phyloP scores from a whole-genome alignment of 441 rosid genomes.

The Bruguiera hainesii region DNA sequence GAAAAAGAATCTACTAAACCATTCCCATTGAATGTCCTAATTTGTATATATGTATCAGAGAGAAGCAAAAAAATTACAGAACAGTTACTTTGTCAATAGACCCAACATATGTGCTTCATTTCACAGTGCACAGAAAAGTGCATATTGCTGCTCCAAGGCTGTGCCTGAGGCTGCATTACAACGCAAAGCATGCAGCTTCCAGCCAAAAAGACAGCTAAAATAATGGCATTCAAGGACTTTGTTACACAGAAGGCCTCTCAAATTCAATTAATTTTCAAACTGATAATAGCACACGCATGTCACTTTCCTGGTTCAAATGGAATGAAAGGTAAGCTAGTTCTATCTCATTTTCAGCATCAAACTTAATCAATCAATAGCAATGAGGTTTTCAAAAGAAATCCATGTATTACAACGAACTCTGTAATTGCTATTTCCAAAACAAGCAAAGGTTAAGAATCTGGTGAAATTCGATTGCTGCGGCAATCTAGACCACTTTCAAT shows the following conservation, averaged over 20 bases:
- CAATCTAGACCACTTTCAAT: too few species aligned
- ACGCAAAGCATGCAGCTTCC: background rate
- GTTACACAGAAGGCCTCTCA: background rate
- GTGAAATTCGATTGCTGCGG: too few species aligned
- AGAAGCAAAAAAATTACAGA: too few species aligned
- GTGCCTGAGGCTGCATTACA: background rate
- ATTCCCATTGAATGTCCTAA: too few species aligned
- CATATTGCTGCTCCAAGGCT: background rate
- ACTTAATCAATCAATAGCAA: background rate
- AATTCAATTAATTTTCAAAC: background rate
- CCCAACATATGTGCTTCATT: too few species aligned
- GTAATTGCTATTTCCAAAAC: background rate
- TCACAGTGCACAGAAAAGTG: too few species aligned
- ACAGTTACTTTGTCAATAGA: too few species aligned
- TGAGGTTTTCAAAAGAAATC: background rate
- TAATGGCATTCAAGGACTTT: conserved; percentile 1
- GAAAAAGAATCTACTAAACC: too few species aligned
- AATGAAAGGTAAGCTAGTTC: background rate
- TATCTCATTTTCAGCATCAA: background rate
- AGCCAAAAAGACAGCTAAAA: background rate
- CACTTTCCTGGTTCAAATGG: background rate
- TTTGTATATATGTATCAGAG: too few species aligned
- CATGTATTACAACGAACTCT: background rate
- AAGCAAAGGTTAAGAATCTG: too few species aligned
- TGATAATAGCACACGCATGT: background rate